Base-by-base conservation (phyloP, 2,329 filamentous ascomycete species). In the Colletotrichum shisoi region DNA sequence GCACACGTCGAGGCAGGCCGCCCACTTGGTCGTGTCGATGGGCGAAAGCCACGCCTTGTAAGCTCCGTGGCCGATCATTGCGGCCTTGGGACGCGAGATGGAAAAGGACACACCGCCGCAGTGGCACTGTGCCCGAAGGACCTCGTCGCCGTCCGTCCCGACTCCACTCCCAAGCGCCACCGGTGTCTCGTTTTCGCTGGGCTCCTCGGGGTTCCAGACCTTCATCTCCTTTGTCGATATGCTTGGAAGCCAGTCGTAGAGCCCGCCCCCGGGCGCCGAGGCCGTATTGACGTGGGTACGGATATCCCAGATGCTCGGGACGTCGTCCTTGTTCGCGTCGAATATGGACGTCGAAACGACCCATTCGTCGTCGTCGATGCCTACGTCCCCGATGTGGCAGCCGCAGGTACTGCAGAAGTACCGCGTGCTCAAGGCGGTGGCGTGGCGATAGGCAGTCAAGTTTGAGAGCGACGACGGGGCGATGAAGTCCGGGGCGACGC, bases 31-130 rank as follows among this genome's bases (percentile, higher is more conserved):
- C 34, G 73, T 62, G 57, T 82, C 77, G 0, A 68, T 60, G 4
- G 76, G 76, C 34, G 79, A 81, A 19, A 82, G 73, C 45, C 73
- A 80, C 8, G 70, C 59, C 9, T 72, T 71, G 52, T 73, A 74
- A 4, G 72, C 71, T 54, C 79, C 73, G 27, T 74, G 61, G 1
- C 72, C 68, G 31, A 74, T 69, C 3, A 75, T 72, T 17, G 72
- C 72, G 5, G 74, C 59, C 3, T 72, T 74, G 1, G 82, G 83
- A 3, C 81, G 76, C 11, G 74, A 70, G 37, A 84, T 74, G 5
- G 79, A 79, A 71, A 84, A 83, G 4, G 78, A 80, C 0, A 84
- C 79, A 11, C 82, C 82, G 46, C 79, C 80, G 63, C 82, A 85
- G 62, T 79, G 75, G 69, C 83, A 84, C 67, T 82, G 68, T 0